A percentile compares a stretch with the other conserved stretches of the same genome.
Conservation (phyloP, 352 stramenopile species). For the Phytopythium aichiense region DNA sequence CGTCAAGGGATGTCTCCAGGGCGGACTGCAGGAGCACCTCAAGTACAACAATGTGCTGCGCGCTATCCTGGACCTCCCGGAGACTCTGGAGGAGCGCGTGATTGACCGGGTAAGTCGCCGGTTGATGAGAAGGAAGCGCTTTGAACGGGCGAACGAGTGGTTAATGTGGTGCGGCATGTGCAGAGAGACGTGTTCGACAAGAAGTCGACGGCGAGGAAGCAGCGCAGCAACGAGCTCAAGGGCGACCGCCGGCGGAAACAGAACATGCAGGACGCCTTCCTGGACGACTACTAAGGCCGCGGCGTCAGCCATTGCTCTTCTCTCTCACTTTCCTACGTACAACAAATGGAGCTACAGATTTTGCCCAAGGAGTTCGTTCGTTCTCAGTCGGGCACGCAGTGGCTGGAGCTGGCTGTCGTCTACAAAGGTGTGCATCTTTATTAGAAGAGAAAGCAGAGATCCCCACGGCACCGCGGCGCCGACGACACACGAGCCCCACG, state of each 20-base stretch:
- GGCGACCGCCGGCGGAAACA: constrained; percentile 74
- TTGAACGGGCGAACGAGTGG: neutral
- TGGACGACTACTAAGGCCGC: constrained; percentile 36
- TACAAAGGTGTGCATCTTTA: constrained; percentile 2
- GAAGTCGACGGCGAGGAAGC: constrained; percentile 70
- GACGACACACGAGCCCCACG: neutral
- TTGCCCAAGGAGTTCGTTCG: neutral
- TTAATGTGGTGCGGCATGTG: neutral
- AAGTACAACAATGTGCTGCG: constrained; percentile 88
- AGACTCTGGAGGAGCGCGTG: constrained; percentile 68
- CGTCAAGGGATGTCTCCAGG: constrained; percentile 70
- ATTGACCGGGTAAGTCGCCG: constrained; percentile 54
- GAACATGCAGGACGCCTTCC: constrained; percentile 69
- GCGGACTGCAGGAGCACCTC: constrained; percentile 78
- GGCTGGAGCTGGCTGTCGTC: neutral
- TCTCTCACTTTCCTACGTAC: too few relatives aligned
- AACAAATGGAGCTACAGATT: too few relatives aligned
- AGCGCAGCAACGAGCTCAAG: constrained; percentile 80
- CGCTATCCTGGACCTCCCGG: constrained; percentile 66
- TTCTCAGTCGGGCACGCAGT: neutral
- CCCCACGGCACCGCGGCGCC: neutral
- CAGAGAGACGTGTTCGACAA: constrained; percentile 82
- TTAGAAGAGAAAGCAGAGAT: constrained; percentile 2
- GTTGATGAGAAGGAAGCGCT: neutral
- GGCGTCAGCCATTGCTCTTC: neutral